A percentile compares a stretch with the other conserved stretches of the same genome.
These are phyloP conservation scores for Cladophialophora exuberans DNA, from an alignment of 2,329 filamentous ascomycete species.

Conservation along the genomic window DNA sequence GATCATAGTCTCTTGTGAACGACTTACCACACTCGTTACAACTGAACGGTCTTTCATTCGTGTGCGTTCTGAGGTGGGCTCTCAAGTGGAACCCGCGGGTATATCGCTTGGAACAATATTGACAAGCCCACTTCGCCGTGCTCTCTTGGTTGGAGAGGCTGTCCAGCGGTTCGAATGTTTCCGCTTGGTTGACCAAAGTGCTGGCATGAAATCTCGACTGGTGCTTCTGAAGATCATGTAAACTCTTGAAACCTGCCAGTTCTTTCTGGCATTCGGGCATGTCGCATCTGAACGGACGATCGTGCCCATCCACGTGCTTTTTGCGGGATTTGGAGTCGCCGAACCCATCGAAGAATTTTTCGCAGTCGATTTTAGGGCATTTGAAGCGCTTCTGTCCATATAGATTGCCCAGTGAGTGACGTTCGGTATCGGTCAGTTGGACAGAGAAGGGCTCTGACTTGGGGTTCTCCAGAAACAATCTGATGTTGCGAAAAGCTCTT, in stretches of 20 bases:
- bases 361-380: not conserved
- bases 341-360: not conserved
- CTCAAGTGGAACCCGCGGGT: not conserved
- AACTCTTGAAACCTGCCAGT: not conserved
- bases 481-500: not conserved
- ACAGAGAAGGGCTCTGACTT: not conserved
- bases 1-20: not conserved
- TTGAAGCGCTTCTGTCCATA: not conserved
- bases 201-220: not conserved
- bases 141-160: not conserved
- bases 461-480: not conserved
- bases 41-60: not conserved
- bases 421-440: not conserved
- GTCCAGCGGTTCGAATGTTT: not conserved
- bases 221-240: not conserved
- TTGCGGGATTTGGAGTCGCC: not conserved
- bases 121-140: not conserved
- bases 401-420: not conserved
- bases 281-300: not conserved
- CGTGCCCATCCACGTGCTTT: not conserved
- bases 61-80: not conserved
- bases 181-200: not conserved
- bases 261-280: not conserved
- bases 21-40: not conserved
- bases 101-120: not conserved